Conservation (phyloP, 148 eudicot species). For the Suaeda aralocaspica region DNA sequence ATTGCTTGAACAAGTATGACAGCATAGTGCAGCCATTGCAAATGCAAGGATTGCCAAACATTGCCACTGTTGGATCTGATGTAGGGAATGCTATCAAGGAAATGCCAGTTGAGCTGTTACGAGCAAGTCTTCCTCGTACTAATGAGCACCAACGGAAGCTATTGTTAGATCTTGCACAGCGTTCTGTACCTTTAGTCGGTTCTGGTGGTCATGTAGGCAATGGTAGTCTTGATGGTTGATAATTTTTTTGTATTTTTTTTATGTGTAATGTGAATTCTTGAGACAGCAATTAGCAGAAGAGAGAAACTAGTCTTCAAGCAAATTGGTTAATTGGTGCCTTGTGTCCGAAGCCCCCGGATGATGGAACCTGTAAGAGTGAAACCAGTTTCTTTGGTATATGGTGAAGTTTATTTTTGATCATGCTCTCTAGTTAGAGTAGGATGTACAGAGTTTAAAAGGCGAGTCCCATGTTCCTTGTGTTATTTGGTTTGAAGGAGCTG, state of each 20-base stretch:
- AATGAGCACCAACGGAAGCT: constrained; percentile 68
- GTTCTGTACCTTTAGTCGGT: constrained; percentile 70
- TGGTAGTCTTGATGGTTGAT: constrained; percentile 26
- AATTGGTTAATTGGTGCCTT: background rate
- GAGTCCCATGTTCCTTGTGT: constrained; percentile 26
- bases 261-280: background rate
- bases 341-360: constrained; percentile 5
- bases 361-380: constrained; percentile 16
- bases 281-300: background rate
- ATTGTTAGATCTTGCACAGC: constrained; percentile 65
- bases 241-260: background rate
- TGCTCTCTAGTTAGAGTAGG: constrained; percentile 31
- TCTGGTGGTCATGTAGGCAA: constrained; percentile 29
- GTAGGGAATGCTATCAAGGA: constrained; percentile 67
- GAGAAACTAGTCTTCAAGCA: background rate
- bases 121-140: constrained; percentile 91
- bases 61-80: constrained; percentile 43
- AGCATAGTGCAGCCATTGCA: constrained; percentile 45
- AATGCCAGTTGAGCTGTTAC: constrained; percentile 92
- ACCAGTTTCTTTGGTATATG: constrained; percentile 16
- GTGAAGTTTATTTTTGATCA: constrained; percentile 35
- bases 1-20: constrained; percentile 82
- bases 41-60: constrained; percentile 39
- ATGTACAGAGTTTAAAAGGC: constrained; percentile 30
- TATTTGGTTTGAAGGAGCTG: constrained; percentile 28